Percentiles rank a stretch among this genome's conserved stretches.
Conservation (phyloP, 768 basidiomycete species). For the Trametes cingulata region DNA sequence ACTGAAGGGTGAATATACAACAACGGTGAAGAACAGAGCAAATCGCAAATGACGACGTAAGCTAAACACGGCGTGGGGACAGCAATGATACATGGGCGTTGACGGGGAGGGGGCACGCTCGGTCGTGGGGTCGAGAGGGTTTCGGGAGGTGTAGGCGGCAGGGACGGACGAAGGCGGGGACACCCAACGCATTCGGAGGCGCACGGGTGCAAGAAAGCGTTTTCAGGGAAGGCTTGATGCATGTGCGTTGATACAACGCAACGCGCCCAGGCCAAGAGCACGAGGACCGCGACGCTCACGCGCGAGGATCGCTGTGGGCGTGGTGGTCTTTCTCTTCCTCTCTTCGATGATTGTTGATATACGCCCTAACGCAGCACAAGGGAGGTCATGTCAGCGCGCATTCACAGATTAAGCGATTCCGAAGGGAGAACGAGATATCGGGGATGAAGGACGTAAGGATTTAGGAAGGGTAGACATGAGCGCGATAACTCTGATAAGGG, state of each 20-base stretch:
- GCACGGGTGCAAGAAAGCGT: not conserved
- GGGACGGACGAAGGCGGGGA: not conserved
- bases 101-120: not conserved
- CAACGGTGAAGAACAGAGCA: slow-evolving; percentile 1
- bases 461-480: not conserved
- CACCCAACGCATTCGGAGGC: not conserved
- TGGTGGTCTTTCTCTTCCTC: slow-evolving; percentile 11
- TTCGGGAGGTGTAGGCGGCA: not conserved
- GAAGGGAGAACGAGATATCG: not conserved
- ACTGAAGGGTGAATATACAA: slow-evolving; percentile 1
- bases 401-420: not conserved
- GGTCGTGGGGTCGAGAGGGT: not conserved
- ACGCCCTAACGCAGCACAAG: not conserved
- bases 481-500: not conserved
- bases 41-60: not conserved
- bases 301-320: not conserved
- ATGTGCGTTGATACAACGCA: not conserved
- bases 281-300: not conserved
- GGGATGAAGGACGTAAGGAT: not conserved
- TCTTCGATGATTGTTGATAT: slow-evolving; percentile 8
- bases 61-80: not conserved
- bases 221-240: not conserved
- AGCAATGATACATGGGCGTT: not conserved
- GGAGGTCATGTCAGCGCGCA: not conserved
- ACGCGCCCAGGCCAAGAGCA: not conserved